phyloP scores from a whole-genome alignment of 305 asterid species.

The Fraxinus nigra region DNA sequence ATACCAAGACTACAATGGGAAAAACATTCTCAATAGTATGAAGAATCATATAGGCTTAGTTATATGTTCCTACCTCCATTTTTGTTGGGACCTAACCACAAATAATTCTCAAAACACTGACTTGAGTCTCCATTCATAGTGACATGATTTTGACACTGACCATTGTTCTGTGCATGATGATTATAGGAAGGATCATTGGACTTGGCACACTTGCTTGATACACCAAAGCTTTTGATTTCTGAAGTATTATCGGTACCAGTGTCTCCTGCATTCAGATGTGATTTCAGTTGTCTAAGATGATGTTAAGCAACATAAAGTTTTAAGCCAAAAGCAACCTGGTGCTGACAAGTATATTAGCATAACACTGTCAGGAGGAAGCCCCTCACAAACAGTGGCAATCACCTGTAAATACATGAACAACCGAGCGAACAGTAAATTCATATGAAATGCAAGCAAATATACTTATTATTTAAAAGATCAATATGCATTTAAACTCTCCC shows the following conservation, averaged over 20 bases:
- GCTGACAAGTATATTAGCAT: constrained; percentile 83
- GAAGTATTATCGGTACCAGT: constrained; percentile 24
- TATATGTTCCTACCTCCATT: constrained; percentile 57
- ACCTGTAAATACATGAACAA: constrained; percentile 48
- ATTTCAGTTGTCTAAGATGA: constrained; percentile 29
- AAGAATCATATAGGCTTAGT: not conserved
- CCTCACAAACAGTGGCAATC: constrained; percentile 82
- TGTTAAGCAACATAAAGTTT: constrained; percentile 8
- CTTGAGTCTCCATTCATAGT: constrained; percentile 32
- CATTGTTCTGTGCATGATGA: constrained; percentile 28
- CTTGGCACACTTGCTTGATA: constrained; percentile 35
- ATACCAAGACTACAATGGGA: constrained; percentile 10
- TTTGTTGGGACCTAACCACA: constrained; percentile 47
- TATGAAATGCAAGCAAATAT: not conserved
- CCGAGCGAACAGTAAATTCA: constrained; percentile 14
- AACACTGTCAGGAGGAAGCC: constrained; percentile 81
- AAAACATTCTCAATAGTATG: not conserved
- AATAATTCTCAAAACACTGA: constrained; percentile 31
- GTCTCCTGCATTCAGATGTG: constrained; percentile 25
- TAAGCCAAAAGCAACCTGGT: constrained; percentile 51
- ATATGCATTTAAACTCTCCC: not conserved
- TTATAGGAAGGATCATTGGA: constrained; percentile 19
- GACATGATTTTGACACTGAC: constrained; percentile 23
- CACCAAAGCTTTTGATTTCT: constrained; percentile 29
- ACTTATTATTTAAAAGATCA: not conserved